phyloP scores from a whole-genome alignment of 2,329 filamentous ascomycete species.

The Kalmusia sp. region DNA sequence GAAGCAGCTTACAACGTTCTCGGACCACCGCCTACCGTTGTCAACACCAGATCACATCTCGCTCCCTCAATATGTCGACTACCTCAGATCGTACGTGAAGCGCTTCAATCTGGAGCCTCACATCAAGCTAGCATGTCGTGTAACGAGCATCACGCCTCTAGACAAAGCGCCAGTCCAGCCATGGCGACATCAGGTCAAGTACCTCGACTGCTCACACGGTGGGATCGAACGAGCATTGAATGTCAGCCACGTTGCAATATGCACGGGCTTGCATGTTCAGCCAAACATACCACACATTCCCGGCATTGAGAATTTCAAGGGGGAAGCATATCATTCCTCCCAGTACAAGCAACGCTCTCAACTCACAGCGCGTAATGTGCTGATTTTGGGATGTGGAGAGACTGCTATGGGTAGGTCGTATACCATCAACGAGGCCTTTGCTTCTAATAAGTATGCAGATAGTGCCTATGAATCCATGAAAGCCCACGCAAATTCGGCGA shows the following conservation, averaged over 20 bases:
- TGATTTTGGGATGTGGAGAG: constrained; percentile 42
- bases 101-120: constrained; percentile 29
- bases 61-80: constrained; percentile 40
- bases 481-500: constrained; percentile 36
- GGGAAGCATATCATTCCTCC: constrained; percentile 37
- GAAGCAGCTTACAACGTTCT: constrained; percentile 60
- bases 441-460: constrained; percentile 18
- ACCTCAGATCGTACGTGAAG: constrained; percentile 36
- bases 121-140: constrained; percentile 35
- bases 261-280: constrained; percentile 40
- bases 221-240: constrained; percentile 28
- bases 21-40: constrained; percentile 54
- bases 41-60: constrained; percentile 48
- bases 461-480: constrained; percentile 43
- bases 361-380: constrained; percentile 32
- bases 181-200: constrained; percentile 39
- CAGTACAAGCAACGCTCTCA: constrained; percentile 37
- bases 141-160: constrained; percentile 29
- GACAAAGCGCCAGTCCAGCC: constrained; percentile 20
- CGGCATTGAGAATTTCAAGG: constrained; percentile 36
- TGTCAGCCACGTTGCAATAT: constrained; percentile 39
- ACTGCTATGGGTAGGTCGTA: constrained; percentile 41
- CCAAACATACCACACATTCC: constrained; percentile 36
- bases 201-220: constrained; percentile 20
- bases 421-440: background rate